Conservation (phyloP, 2,329 filamentous ascomycete species). For the Trematosphaeria pertusa region DNA sequence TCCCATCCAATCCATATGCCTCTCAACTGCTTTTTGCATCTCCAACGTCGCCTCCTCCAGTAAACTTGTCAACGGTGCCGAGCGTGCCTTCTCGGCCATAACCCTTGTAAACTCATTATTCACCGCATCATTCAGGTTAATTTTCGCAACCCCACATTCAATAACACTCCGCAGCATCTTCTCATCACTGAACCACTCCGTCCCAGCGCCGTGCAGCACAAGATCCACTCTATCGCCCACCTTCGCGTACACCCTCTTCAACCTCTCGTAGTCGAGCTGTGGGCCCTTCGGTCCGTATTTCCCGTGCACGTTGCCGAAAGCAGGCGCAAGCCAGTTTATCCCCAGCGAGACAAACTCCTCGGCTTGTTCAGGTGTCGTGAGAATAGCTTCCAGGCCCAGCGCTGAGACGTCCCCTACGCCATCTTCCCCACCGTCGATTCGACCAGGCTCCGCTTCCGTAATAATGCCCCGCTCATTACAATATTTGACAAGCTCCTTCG, state of each 20-base stretch:
- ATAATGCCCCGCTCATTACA: constrained; percentile 71
- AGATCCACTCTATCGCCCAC: constrained; percentile 59
- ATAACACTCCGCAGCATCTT: constrained; percentile 64
- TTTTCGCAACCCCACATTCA: constrained; percentile 61
- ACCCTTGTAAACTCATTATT: constrained; percentile 59
- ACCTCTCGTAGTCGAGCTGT: constrained; percentile 42
- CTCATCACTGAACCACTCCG: constrained; percentile 56
- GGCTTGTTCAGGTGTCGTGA: constrained; percentile 74
- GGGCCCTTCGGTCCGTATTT: constrained; percentile 72
- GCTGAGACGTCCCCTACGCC: constrained; percentile 73
- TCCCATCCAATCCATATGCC: constrained; percentile 61
- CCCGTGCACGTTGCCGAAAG: constrained; percentile 79
- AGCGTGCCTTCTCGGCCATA: constrained; percentile 58
- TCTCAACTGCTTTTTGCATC: constrained; percentile 64
- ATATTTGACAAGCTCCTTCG: constrained; percentile 66
- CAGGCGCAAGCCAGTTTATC: constrained; percentile 76
- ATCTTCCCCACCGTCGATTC: constrained; percentile 77
- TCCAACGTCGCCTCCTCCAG: constrained; percentile 62
- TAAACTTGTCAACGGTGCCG: constrained; percentile 59
- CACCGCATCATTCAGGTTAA: constrained; percentile 67
- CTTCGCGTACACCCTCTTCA: constrained; percentile 55
- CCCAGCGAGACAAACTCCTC: constrained; percentile 74
- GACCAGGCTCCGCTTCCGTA: constrained; percentile 73
- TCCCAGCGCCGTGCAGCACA: constrained; percentile 66
- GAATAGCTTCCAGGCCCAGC: constrained; percentile 60